These are phyloP conservation scores for Leccinum barrowsii DNA, from an alignment of 768 basidiomycete genomes.

Conservation along the genomic window DNA sequence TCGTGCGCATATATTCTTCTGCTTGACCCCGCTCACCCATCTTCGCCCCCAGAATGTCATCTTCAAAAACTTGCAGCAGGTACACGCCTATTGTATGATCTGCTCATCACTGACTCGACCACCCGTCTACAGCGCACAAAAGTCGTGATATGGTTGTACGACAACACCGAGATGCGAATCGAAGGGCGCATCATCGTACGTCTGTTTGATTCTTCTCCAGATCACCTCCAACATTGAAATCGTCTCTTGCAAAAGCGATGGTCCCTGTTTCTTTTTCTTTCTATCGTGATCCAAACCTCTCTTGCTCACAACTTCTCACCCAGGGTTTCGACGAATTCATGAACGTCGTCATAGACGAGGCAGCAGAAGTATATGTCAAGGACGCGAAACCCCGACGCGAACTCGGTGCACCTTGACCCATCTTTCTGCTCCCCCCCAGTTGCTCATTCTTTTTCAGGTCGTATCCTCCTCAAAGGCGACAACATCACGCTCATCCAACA, in stretches of 20 bases:
- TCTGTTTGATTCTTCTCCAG: constrained; percentile 28
- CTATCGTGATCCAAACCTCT: not conserved
- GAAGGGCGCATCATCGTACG: constrained; percentile 94
- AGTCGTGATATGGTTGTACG: constrained; percentile 93
- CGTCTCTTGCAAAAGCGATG: constrained; percentile 36
- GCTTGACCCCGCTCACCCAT: constrained; percentile 4
- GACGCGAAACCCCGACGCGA: constrained; percentile 82
- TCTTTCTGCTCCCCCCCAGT: not conserved
- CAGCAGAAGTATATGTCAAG: constrained; percentile 87
- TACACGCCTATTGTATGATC: constrained; percentile 21
- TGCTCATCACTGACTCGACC: constrained; percentile 9
- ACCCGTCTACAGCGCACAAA: constrained; percentile 59
- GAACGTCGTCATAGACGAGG: constrained; percentile 95
- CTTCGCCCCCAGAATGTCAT: constrained; percentile 73
- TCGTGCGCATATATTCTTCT: constrained; percentile 76
- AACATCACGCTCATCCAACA: constrained; percentile 98
- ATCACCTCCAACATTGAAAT: constrained; percentile 39
- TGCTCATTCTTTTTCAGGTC: constrained; percentile 48
- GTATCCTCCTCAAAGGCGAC: constrained; percentile 94
- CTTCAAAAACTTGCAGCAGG: constrained; percentile 95
- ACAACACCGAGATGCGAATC: constrained; percentile 94
- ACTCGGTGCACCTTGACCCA: constrained; percentile 56
- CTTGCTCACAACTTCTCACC: constrained; percentile 22
- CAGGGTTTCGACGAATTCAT: constrained; percentile 99
- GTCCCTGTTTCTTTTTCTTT: constrained; percentile 1